phyloP scores from a whole-genome alignment of 1,284 basidiomycete genomes.

The Cerioporus squamosus region DNA sequence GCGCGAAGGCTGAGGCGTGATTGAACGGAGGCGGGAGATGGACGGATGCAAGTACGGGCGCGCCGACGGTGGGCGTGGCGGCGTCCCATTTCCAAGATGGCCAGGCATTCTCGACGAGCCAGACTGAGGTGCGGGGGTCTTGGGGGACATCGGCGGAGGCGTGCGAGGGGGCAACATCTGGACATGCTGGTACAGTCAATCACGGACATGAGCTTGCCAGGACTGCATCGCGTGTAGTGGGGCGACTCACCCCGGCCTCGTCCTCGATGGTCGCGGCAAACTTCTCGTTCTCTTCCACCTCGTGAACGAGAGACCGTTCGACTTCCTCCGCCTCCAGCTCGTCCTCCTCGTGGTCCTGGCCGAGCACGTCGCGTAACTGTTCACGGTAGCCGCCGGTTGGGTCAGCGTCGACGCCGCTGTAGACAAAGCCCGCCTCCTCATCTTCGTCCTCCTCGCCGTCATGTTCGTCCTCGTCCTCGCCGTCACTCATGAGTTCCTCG shows the following conservation, averaged over 20 bases:
- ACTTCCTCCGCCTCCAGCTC: constrained; percentile 43
- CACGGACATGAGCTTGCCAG: constrained; percentile 10
- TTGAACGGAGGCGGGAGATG: constrained; percentile 83
- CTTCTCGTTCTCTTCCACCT: constrained; percentile 40
- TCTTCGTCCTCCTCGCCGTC: constrained; percentile 49
- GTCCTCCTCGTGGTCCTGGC: constrained; percentile 62
- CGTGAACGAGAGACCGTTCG: constrained; percentile 48
- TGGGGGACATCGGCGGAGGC: constrained; percentile 45
- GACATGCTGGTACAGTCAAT: constrained; percentile 33
- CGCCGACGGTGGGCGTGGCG: constrained; percentile 38
- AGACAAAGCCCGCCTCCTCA: constrained; percentile 70
- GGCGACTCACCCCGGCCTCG: constrained; percentile 45
- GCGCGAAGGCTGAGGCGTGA: constrained; percentile 56
- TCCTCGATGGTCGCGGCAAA: constrained; percentile 35
- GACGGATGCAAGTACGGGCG: constrained; percentile 74
- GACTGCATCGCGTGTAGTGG: constrained; percentile 13
- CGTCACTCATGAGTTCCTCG: constrained; percentile 68
- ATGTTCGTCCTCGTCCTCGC: constrained; percentile 34
- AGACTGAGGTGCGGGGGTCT: constrained; percentile 29
- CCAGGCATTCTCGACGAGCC: constrained; percentile 43
- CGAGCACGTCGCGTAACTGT: constrained; percentile 75
- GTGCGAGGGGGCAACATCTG: constrained; percentile 47
- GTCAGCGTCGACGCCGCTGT: constrained; percentile 68
- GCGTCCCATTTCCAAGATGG: constrained; percentile 31
- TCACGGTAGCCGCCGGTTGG: constrained; percentile 56